phyloP scores from a whole-genome alignment of 176 grass and related monocot species.

The Aegilops longissima region DNA sequence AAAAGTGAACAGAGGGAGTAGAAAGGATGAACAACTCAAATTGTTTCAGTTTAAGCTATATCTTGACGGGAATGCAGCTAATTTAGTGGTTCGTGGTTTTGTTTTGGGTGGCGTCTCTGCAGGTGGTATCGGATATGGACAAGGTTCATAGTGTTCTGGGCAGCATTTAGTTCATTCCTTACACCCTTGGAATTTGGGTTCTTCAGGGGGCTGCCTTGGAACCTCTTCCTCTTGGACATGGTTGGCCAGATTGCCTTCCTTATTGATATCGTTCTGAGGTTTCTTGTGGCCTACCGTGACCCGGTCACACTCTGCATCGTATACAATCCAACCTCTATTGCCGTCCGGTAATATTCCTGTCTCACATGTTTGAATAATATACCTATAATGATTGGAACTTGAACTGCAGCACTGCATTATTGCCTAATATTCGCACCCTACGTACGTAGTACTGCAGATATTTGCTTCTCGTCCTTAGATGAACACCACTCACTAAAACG shows the following conservation, averaged over 20 bases:
- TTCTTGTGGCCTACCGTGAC: slow-evolving; percentile 82
- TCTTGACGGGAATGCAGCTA: not conserved
- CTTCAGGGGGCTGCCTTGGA: slow-evolving; percentile 80
- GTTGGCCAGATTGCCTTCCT: slow-evolving; percentile 78
- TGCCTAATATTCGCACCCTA: not conserved
- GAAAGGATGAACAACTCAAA: not conserved
- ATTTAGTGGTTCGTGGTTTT: not conserved
- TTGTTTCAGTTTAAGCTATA: not conserved
- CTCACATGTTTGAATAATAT: not conserved
- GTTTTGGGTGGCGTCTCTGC: not conserved
- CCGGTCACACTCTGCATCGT: slow-evolving; percentile 65
- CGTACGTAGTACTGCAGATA: not conserved
- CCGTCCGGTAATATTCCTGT: slow-evolving; percentile 48
- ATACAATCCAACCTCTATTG: slow-evolving; percentile 51
- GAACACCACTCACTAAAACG: not conserved
- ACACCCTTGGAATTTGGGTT: slow-evolving; percentile 95
- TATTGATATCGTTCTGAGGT: slow-evolving; percentile 65
- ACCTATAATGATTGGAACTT: not conserved
- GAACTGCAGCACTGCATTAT: not conserved
- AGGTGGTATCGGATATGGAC: slow-evolving; percentile 85
- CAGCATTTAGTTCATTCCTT: slow-evolving; percentile 79
- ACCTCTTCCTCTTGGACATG: slow-evolving; percentile 80
- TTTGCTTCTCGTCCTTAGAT: not conserved
- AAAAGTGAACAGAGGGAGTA: not conserved
- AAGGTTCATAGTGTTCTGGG: slow-evolving; percentile 82